Conservation (phyloP, 805 yeast species). For the Aciculoconidium aculeatum region DNA sequence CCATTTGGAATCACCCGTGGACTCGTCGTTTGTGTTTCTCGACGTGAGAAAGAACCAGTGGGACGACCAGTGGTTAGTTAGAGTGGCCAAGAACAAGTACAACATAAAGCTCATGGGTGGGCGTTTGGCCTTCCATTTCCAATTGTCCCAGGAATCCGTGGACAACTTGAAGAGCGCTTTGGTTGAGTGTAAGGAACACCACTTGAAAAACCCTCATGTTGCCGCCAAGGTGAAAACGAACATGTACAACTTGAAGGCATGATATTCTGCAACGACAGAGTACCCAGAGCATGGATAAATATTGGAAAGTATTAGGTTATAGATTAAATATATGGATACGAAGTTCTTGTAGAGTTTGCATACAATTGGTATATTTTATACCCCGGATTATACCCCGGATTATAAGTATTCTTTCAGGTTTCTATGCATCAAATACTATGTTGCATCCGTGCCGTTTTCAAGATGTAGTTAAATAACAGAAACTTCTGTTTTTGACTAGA, state of each 20-base stretch:
- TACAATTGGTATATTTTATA: no score
- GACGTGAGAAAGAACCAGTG: conserved; percentile 51
- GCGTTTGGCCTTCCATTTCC: conserved; percentile 75
- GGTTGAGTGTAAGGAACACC: conserved; percentile 38
- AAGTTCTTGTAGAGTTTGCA: no score
- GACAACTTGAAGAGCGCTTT: conserved; percentile 44
- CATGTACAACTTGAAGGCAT: conserved; percentile 11
- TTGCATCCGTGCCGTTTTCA: no score
- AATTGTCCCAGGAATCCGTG: conserved; percentile 25
- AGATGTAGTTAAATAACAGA: no score
- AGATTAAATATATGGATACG: no score
- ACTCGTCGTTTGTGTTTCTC: conserved; percentile 78
- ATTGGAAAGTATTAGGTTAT: no score
- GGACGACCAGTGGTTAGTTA: conserved; percentile 49
- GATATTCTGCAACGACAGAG: no score
- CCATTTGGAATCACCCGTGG: conserved; percentile 63
- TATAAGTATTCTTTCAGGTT: no score
- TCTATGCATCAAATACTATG: no score
- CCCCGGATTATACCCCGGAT: no score
- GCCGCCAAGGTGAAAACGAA: conserved; percentile 6
- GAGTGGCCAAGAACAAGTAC: conserved; percentile 47
- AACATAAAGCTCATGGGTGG: conserved; percentile 64
- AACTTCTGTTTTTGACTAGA: no score
- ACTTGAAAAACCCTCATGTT: conserved; percentile 8
- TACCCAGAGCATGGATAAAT: no score